Base-by-base conservation (phyloP, 345 rosid genomes). In the Cardamine resedifolia region DNA sequence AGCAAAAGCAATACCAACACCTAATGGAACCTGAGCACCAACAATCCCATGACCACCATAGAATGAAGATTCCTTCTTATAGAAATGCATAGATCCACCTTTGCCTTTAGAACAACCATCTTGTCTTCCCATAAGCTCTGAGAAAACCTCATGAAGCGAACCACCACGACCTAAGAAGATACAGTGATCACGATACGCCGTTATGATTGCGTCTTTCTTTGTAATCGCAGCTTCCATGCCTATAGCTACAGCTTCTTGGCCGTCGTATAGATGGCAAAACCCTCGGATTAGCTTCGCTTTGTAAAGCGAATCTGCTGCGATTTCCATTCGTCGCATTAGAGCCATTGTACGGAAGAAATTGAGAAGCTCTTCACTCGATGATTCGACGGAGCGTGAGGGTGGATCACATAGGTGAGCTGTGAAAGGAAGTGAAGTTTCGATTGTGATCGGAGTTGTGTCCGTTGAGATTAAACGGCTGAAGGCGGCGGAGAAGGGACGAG, bases 61-160 rank as follows among this genome's bases (percentile, higher is more conserved):
- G 50, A 94, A 95, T 18, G 85, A 80, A 0, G 89, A 74, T 0
- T 90, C 93, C 84, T 95, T 94, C 89, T 86, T 88, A 59, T 95
- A 95, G 48, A 95, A 90, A 78, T 95, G 97, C 99, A 95, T 95
- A 10, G 97, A 95, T 10, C 99, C 99, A 31, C 99, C 99, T 75
- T 88, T 91, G 4, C 99, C 99, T 34, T 45, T 83, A 69, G 97
- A 95, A 68, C 97, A 88, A 5, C 99, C 99, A 2, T 11, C 93
- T 75, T 74, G 77, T 38, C 99, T 86, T 4, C 99, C 99, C 99
- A 91, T 95, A 41, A 95, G 92, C 88, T 95, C 96, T 26, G 91
- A 7, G 79, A 89, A 95, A 6, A 90, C 74, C 77, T 95, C 86
- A 27, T 81, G 62, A 7, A 90, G 86, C 16, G 87, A 83, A 36